Conservation (phyloP, 306 rosid genomes). For the Trifolium pratense region DNA sequence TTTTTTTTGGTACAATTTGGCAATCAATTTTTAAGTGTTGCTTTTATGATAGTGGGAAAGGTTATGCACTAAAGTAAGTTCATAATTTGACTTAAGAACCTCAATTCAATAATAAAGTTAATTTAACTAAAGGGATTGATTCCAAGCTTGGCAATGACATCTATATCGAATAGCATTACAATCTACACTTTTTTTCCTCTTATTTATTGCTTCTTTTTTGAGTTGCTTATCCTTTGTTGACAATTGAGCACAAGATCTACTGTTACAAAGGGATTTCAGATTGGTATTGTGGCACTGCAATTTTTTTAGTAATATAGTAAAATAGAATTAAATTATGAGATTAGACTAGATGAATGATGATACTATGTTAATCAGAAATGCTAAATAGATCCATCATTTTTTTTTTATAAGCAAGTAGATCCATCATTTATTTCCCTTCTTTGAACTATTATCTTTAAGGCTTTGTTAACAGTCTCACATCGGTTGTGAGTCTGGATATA, state of each 20-base stretch:
- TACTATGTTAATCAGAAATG: background rate
- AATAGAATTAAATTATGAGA: background rate
- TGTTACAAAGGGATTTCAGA: background rate
- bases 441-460: background rate
- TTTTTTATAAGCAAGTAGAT: too few species aligned
- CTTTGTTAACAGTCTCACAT: too few species aligned
- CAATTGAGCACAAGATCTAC: background rate
- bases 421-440: background rate
- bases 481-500: too few species aligned
- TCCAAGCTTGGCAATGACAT: background rate
- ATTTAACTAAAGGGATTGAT: background rate
- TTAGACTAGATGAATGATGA: background rate
- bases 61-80: background rate
- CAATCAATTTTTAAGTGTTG: constrained; percentile 1
- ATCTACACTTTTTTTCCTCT: background rate
- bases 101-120: background rate
- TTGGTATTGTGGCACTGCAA: background rate
- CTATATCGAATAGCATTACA: background rate
- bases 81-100: constrained; percentile 7
- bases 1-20: background rate
- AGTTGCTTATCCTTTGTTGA: background rate
- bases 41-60: background rate
- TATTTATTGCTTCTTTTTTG: background rate
- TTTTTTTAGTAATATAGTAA: background rate
- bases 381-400: background rate